Conservation (phyloP, 345 rosid species). For the Microcos paniculata region DNA sequence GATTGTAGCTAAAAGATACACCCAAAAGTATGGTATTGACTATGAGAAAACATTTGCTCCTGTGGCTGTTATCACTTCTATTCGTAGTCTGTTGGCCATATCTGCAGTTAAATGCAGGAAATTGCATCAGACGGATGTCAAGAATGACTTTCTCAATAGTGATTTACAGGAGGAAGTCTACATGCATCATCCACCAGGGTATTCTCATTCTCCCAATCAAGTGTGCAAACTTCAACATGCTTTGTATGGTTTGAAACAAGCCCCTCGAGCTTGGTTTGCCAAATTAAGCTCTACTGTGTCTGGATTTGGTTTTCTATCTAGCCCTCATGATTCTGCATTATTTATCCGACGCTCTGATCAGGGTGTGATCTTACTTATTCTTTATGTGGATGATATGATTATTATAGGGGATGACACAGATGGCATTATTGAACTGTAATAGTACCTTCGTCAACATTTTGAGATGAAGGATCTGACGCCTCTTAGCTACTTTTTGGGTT, state of each 20-base stretch:
- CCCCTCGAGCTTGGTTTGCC: background rate
- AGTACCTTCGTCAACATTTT: background rate
- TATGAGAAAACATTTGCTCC: background rate
- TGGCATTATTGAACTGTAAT: background rate
- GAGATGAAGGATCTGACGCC: background rate
- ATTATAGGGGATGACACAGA: background rate
- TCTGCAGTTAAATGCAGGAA: too few species aligned
- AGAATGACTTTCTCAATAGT: background rate
- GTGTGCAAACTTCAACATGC: background rate
- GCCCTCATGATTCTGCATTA: background rate
- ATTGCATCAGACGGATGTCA: too few species aligned
- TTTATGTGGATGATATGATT: background rate
- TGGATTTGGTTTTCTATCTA: too few species aligned
- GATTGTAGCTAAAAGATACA: background rate
- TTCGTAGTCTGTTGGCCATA: background rate
- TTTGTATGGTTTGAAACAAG: background rate
- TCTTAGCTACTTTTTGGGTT: background rate
- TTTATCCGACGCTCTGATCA: background rate
- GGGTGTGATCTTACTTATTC: background rate
- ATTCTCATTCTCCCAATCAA: background rate
- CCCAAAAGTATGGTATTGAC: background rate
- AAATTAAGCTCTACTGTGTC: too few species aligned
- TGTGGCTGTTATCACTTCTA: background rate
- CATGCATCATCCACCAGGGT: background rate
- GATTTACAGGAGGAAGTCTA: background rate